Percentiles rank a stretch among this genome's conserved stretches.
Conservation (phyloP, 495 filamentous ascomycete species). For the Lophiotrema nucula region DNA sequence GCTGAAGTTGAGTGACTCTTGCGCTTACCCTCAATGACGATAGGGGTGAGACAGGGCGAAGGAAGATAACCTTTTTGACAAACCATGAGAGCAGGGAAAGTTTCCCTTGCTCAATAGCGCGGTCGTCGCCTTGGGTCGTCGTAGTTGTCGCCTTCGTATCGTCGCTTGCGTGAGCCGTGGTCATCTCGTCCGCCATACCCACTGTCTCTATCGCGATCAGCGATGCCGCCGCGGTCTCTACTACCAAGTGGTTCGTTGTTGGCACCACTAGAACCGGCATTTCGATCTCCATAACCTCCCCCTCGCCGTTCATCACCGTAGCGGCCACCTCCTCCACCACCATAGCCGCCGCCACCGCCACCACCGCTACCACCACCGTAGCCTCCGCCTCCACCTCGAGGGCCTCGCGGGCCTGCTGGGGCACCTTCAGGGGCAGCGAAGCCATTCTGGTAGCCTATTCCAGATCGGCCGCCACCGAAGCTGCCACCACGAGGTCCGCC, state of each 20-base stretch:
- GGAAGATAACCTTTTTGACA: slow-evolving; percentile 36
- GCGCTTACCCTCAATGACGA: slow-evolving; percentile 46
- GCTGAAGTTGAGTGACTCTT: slow-evolving; percentile 34
- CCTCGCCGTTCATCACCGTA: slow-evolving; percentile 59
- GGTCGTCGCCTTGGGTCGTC: slow-evolving; percentile 75
- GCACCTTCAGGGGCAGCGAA: slow-evolving; percentile 67
- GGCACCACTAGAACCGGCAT: slow-evolving; percentile 63
- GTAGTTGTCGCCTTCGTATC: slow-evolving; percentile 60
- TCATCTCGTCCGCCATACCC: slow-evolving; percentile 60
- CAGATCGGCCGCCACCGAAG: slow-evolving; percentile 33
- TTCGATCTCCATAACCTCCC: no score
- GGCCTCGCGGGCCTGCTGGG: slow-evolving; percentile 74
- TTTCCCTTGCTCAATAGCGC: slow-evolving; percentile 28
- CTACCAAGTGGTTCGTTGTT: slow-evolving; percentile 66
- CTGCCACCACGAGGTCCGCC: slow-evolving; percentile 29
- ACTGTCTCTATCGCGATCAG: slow-evolving; percentile 45
- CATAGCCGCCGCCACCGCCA: slow-evolving; percentile 48
- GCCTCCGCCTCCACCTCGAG: slow-evolving; percentile 39
- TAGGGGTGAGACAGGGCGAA: slow-evolving; percentile 1
- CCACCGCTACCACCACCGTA: no score
- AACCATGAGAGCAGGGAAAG: slow-evolving; percentile 33
- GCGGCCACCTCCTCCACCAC: slow-evolving; percentile 49
- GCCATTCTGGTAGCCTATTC: slow-evolving; percentile 47
- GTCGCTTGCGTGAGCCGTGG: slow-evolving; percentile 56
- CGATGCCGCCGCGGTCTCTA: slow-evolving; percentile 45